Evolutionary conservation across 768 basidiomycete species (phyloP), one percentile per base, ranked within the genome.

Genomic region (Kwoniella bestiolae): DNA sequence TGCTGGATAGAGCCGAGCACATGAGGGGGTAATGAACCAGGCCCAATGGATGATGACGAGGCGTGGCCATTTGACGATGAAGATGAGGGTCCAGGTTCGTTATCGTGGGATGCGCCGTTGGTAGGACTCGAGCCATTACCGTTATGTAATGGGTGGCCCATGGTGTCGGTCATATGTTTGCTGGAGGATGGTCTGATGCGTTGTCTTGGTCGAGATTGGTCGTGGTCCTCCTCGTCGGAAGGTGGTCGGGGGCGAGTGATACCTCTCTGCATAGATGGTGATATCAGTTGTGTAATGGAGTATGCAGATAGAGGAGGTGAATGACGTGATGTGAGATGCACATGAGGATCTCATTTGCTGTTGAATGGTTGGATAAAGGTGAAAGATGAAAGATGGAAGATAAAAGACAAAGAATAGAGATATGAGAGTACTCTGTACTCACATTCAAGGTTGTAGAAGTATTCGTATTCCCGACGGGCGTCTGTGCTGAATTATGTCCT

Each of bases 251-350:
- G 69, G 34, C 74, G 68, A 18, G 51, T 60, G 14, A 44, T 63
- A 18, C 71, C 74, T 56, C 71, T 67, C 71, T 72, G 74, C 71
- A 75, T 74, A 56, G n/a, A n/a, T n/a, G 23, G 59, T 41, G 53
- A 28, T 32, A 41, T 41, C 38, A 41, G 38, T 18, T 41, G n/a
- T n/a, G n/a, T n/a, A n/a, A n/a, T n/a, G n/a, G n/a, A n/a, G n/a
- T n/a, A n/a, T n/a, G n/a, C n/a, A n/a, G n/a, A n/a, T n/a, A n/a
- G n/a, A n/a, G n/a, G n/a, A n/a, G n/a, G n/a, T n/a, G n/a, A n/a
- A n/a, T n/a, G n/a, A n/a, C n/a, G n/a, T n/a, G n/a, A n/a, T n/a
- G n/a, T n/a, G n/a, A n/a, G n/a, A n/a, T n/a, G n/a, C n/a, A n/a
- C n/a, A n/a, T n/a, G n/a, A n/a, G n/a, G n/a, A n/a, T n/a, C n/a